These are phyloP conservation scores for Globisporangium canariense DNA, from an alignment of 352 stramenopile species.

Conservation along the genomic window DNA sequence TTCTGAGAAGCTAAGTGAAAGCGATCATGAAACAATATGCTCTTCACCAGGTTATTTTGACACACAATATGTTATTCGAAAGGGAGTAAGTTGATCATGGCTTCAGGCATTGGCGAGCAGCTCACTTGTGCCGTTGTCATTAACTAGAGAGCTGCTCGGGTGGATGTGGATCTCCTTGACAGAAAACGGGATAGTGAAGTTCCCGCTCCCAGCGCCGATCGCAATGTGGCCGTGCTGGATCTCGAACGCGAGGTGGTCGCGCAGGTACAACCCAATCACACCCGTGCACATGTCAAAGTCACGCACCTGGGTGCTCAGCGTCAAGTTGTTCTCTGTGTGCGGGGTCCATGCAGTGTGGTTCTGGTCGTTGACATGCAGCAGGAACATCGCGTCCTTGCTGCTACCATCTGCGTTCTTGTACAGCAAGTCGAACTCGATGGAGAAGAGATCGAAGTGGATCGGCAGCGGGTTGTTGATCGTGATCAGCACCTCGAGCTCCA, in stretches of 20 bases:
- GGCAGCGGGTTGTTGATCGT: constrained; percentile 78
- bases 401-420: constrained; percentile 39
- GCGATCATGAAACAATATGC: neutral
- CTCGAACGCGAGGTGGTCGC: constrained; percentile 63
- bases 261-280: constrained; percentile 61
- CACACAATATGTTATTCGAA: constrained; percentile 3
- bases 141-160: constrained; percentile 15
- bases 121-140: neutral
- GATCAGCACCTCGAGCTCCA: constrained; percentile 68
- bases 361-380: constrained; percentile 49
- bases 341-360: constrained; percentile 51
- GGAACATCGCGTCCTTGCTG: constrained; percentile 26
- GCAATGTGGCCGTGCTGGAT: constrained; percentile 56
- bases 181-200: constrained; percentile 74
- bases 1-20: constrained; percentile 8
- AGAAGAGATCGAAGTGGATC: constrained; percentile 70
- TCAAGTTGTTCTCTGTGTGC: constrained; percentile 67
- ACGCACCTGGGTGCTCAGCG: constrained; percentile 44
- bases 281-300: constrained; percentile 63
- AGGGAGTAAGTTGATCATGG: neutral
- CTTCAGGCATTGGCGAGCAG: neutral
- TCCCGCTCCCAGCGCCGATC: constrained; percentile 53
- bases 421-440: constrained; percentile 62
- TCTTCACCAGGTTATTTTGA: neutral
- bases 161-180: constrained; percentile 66